Evolutionary conservation across 169 alveolate species (phyloP), one percentile per base, ranked within the genome.

Genomic region (Plasmodium cynomolgi): DNA sequence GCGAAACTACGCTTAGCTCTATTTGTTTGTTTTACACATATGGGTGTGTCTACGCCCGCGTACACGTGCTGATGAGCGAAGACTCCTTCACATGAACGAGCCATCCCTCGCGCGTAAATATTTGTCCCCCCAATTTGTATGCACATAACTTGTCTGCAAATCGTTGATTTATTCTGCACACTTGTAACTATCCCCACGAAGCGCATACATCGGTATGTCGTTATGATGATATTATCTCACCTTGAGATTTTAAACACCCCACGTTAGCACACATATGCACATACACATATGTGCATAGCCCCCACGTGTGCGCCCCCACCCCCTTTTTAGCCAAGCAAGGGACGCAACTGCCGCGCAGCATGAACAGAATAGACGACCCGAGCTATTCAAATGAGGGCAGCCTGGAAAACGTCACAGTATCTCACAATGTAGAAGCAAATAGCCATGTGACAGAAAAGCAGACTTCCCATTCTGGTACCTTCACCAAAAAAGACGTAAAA

Each of bases 31-130:
- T 68, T 23, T 68, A 68, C 37, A 68, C n/a, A 29, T 33, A 11
- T 83, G 80, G 37, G 81, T 83, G 29, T 58, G 58, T 58, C 79
- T 74, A 83, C 80, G 5, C 72, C 33, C 41, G 79, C 26, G 41
- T 58, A 33, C 72, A 58, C 86, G 23, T 81, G 62, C 34, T 79
- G 62, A 39, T 23, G 50, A 39, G 31, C 77, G 31, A n/a, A 39
- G 54, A 26, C 54, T 79, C 50, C 62, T 79, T 79, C 84, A 31
- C 84, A 31, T 79, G 72, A 79, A 39, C 34, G 50, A 20, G 62
- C 62, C 62, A 37, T 39, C 72, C 71, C 23, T 37, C 84, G 17
- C 29, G 50, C 50, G 71, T 79, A 37, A 79, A 37, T 79, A 37
- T 33, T 79, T 39, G 29, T 79, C 50, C 71, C 44, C 39, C 33